Evolutionary conservation across 148 eudicot species (phyloP).

Genomic region (Heliosperma pusillum): DNA sequence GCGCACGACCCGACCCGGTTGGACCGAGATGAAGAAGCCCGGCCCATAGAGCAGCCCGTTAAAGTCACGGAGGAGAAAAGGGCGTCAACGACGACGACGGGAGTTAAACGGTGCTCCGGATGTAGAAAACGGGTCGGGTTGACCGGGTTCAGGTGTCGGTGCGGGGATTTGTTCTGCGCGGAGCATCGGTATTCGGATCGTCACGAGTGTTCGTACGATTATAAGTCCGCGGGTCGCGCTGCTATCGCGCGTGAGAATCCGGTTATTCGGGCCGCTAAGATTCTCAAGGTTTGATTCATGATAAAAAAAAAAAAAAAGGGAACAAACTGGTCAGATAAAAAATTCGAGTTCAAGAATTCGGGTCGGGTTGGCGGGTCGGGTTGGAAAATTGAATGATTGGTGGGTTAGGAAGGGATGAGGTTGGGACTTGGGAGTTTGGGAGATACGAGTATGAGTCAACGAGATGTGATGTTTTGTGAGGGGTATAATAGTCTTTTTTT

Average conservation of each 20-base stretch:
- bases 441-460: neutral
- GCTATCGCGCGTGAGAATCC: conserved; percentile 74
- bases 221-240: conserved; percentile 67
- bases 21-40: conserved; percentile 17
- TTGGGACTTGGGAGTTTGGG: conserved; percentile 19
- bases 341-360: neutral
- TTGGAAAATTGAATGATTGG: neutral
- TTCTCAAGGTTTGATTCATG: conserved; percentile 59
- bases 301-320: too few relatives aligned
- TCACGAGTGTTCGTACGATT: conserved; percentile 70
- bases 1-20: neutral
- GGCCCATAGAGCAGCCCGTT: conserved; percentile 3
- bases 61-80: neutral
- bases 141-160: conserved; percentile 69
- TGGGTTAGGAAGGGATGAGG: conserved; percentile 14
- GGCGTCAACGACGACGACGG: neutral
- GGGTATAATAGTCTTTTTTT: conserved; percentile 47
- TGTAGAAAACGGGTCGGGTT: conserved; percentile 66
- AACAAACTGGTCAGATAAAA: too few relatives aligned
- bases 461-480: conserved; percentile 17
- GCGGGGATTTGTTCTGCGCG: conserved; percentile 72
- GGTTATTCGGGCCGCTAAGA: conserved; percentile 68
- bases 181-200: conserved; percentile 82
- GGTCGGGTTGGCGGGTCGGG: conserved; percentile 7
- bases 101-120: conserved; percentile 52